Evolutionary conservation across 345 rosid species (phyloP), one percentile per base, ranked within the genome.

Genomic region (Eucalyptus camaldulensis): DNA sequence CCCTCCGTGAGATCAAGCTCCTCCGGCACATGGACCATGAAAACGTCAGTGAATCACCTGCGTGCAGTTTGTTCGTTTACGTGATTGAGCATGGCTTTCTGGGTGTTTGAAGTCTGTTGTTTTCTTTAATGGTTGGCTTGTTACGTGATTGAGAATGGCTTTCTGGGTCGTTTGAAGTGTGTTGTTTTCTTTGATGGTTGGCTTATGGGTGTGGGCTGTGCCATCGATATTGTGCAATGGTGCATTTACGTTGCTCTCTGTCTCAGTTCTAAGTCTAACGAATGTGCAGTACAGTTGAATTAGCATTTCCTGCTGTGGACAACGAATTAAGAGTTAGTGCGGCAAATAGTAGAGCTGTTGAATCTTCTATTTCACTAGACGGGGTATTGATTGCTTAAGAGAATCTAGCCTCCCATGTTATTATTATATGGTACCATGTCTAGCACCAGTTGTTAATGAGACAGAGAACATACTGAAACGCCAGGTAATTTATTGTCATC

Each of bases 21-120:
- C 99, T 97, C 91, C 96, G 99, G 47, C 99, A 96, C 92, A 95
- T 97, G 94, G 95, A 96, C 89, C 99, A 97, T 94, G 99, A 96
- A 93, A 96, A 96, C 89, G 99, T 96, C 91, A 91, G 97, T 97
- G 93, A 93, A 95, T 93, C 87, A 0, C 62, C 0, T 86, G 29
- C 45, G 25, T 24, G 0, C 62, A 8, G 25, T 51, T 86, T 31
- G 40, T 49, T 49, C 40, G 10, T 13, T 37, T 22, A 10, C 9
- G 14, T 40, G 16, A 76, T 21, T 21, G 83, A 76, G 47, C 4
- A 21, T 40, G 27, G 29, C 83, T 76, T 40, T 10, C 45, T 76
- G 83, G 83, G 83, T 76, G 83, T 76, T 76, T 6, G 47, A 37
- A 76, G 47, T 86, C 12, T 58, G 56, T 86, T 37, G 8, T 85